Evolutionary conservation across 2,329 filamentous ascomycete species (phyloP).

Genomic region (Beauveria varroae): DNA sequence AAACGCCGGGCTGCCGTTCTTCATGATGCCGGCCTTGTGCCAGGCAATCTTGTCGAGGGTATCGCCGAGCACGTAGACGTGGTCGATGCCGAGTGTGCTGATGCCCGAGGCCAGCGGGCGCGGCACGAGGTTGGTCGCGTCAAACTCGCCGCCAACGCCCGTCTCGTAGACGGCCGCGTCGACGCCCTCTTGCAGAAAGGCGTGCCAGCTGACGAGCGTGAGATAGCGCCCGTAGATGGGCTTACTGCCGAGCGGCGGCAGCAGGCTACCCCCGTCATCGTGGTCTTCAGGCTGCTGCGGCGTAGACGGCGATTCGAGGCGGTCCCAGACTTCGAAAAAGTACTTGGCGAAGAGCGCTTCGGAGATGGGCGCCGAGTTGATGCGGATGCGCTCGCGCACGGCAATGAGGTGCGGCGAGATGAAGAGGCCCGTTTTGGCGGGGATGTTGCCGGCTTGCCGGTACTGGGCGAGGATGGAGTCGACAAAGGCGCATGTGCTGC

Average conservation of each 20-base stretch:
- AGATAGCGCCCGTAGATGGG: slow-evolving; percentile 55
- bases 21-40: slow-evolving; percentile 69
- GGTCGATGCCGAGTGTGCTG: slow-evolving; percentile 61
- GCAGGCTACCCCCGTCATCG: slow-evolving; percentile 14
- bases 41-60: slow-evolving; percentile 61
- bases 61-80: slow-evolving; percentile 54
- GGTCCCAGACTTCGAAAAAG: slow-evolving; percentile 62
- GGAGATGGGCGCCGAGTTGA: slow-evolving; percentile 51
- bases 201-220: slow-evolving; percentile 59
- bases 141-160: slow-evolving; percentile 60
- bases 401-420: slow-evolving; percentile 62
- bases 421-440: slow-evolving; percentile 52
- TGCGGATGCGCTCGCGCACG: slow-evolving; percentile 59
- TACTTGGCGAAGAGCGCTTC: slow-evolving; percentile 54
- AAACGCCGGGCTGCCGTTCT: slow-evolving; percentile 49
- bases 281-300: neutral
- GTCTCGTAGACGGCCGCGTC: slow-evolving; percentile 59
- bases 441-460: slow-evolving; percentile 25
- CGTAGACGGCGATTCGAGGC: slow-evolving; percentile 30
- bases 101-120: slow-evolving; percentile 52
- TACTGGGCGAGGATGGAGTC: slow-evolving; percentile 53
- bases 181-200: slow-evolving; percentile 56
- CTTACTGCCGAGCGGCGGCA: slow-evolving; percentile 31
- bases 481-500: slow-evolving; percentile 62
- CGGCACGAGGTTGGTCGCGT: slow-evolving; percentile 60